Evolutionary conservation across 202 grass and related monocot genomes (phyloP).

Genomic region (Elaeis oleifera): DNA sequence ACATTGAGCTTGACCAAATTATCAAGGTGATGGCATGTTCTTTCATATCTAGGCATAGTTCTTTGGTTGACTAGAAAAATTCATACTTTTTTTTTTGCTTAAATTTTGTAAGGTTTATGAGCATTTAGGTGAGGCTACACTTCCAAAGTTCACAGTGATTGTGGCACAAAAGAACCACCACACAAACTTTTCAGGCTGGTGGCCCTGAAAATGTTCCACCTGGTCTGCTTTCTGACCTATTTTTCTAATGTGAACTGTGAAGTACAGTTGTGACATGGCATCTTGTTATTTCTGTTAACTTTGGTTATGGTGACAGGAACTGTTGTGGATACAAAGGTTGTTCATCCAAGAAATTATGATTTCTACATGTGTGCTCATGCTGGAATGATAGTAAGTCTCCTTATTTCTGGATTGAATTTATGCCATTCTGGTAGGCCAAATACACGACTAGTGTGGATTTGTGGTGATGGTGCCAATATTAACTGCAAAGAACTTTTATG

Average conservation of each 20-base stretch:
- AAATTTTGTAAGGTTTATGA: slow-evolving; percentile 46
- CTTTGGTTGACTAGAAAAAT: background rate
- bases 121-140: slow-evolving; percentile 40
- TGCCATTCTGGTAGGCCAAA: too few relatives aligned
- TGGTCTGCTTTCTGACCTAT: slow-evolving; percentile 28
- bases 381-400: slow-evolving; percentile 57
- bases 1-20: slow-evolving; percentile 75
- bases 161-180: slow-evolving; percentile 90
- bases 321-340: slow-evolving; percentile 23
- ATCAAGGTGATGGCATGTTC: slow-evolving; percentile 40
- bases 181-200: slow-evolving; percentile 65
- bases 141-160: slow-evolving; percentile 81
- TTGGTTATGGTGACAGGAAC: slow-evolving; percentile 33
- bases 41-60: slow-evolving; percentile 7
- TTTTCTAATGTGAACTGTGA: slow-evolving; percentile 1
- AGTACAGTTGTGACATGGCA: background rate
- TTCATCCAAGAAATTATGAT: slow-evolving; percentile 69
- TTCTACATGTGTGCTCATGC: slow-evolving; percentile 76
- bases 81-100: slow-evolving; percentile 3
- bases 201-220: slow-evolving; percentile 61
- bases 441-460: too few relatives aligned
- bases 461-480: too few relatives aligned
- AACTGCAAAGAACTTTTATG: too few relatives aligned
- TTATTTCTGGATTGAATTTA: background rate
- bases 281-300: background rate